Base-by-base conservation (phyloP, 306 rosid species). In the Glycine soja region DNA sequence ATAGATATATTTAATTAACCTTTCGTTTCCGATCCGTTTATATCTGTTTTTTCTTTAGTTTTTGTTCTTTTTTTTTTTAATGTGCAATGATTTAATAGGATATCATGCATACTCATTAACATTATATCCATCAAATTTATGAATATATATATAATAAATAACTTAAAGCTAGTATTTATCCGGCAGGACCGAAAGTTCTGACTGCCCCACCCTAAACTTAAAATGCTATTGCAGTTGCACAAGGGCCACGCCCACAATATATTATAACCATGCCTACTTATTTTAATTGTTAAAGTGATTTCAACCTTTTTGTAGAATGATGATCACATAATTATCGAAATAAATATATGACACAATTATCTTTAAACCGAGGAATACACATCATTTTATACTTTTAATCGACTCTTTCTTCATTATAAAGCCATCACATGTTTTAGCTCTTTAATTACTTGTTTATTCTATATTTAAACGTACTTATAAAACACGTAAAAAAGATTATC, bases 291-390 rank as follows among this genome's bases (percentile, higher is more conserved):
- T 40, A 38, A 65, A 65, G 71, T 65, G 50, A 40, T 65, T 65
- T 65, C 50, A 40, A 18, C 5, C 51, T 65, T 40, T 65, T 14
- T 40, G 50, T 65, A 1, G 32, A 65, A 65, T 65, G 51, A 65
- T 65, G 50, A 65, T 38, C 48, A n/a, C 71, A 65, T 65, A 38
- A 65, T 65, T 40, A 64, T 3, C 70, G 0, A 64, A 13, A 64
- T 64, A 12, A 64, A 36, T 38, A 10, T 24, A 12, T 12, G 13
- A 8, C 7, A 61, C 8, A 38, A 38, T 40, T n/a, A 65, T 65
- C 71, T n/a, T 3, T 65, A 40, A 38, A 24, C 14, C 16, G 2
- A 42, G 46, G 46, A 42, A 42, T 7, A 42, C 46, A 42, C 46
- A 42, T 42, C 9, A 7, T 42, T 42, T 42, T 42, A 7, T 42